Evolutionary conservation across 1,139 yeast genomes (phyloP).

Genomic region (Kodamaea alishanica): DNA sequence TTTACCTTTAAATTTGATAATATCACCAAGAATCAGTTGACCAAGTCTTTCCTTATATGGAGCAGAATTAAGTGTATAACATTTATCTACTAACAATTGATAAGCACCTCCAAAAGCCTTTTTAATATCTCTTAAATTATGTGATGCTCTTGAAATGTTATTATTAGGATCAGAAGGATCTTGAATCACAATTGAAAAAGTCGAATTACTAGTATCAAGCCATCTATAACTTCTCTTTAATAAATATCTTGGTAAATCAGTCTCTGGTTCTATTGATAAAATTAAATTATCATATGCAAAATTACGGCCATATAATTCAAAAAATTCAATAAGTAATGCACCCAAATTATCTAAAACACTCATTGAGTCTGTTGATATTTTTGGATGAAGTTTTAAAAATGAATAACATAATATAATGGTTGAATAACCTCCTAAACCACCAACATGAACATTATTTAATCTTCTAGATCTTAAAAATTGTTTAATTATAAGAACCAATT

Average conservation of each 20-base stretch:
- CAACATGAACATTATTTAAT: slow-evolving; percentile 88
- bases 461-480: slow-evolving; percentile 80
- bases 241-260: slow-evolving; percentile 50
- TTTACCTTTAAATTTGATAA: slow-evolving; percentile 71
- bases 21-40: slow-evolving; percentile 74
- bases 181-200: slow-evolving; percentile 73
- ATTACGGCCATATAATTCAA: slow-evolving; percentile 90
- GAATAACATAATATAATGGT: slow-evolving; percentile 85
- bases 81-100: slow-evolving; percentile 69
- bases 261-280: slow-evolving; percentile 53
- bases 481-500: slow-evolving; percentile 78
- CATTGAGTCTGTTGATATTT: slow-evolving; percentile 64
- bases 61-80: slow-evolving; percentile 56
- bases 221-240: slow-evolving; percentile 53
- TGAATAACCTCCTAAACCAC: slow-evolving; percentile 95
- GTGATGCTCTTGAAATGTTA: slow-evolving; percentile 84
- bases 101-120: slow-evolving; percentile 91
- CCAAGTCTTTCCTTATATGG: slow-evolving; percentile 68
- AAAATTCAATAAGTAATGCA: slow-evolving; percentile 82
- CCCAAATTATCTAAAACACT: slow-evolving; percentile 77
- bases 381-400: slow-evolving; percentile 77
- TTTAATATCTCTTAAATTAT: slow-evolving; percentile 74
- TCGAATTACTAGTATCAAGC: slow-evolving; percentile 50
- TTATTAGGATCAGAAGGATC: slow-evolving; percentile 85
- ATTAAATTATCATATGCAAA: slow-evolving; percentile 84